Base-by-base conservation (phyloP, 345 rosid species). In the Eucalyptus pauciflora region DNA sequence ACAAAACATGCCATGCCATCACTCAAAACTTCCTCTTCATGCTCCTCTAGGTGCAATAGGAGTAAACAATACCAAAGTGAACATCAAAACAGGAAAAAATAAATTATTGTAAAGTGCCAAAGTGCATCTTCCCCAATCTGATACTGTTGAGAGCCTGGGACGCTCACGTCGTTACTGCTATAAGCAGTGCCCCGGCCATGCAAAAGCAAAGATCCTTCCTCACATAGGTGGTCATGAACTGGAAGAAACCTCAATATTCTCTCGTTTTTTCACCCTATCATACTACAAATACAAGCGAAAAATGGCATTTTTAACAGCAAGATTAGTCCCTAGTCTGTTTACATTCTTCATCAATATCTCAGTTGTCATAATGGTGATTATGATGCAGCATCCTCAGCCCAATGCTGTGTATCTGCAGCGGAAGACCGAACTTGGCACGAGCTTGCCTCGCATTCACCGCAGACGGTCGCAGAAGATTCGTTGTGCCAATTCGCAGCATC, bases 401-500 rank as follows among this genome's bases (percentile, higher is more conserved):
- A 71, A 10, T 71, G 11, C 13, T 37, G 81, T 18, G 46, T 71
- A 10, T 37, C 81, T 71, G 81, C 81, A 37, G 46, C 4, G 15
- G 81, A 71, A 71, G 46, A 18, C 1, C 8, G 3, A 71, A 37
- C 81, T 71, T 37, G 81, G 46, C 10, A 71, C 4, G 0, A 18
- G 25, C 18, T 9, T 3, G 46, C 81, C 25, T 9, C 5, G 14
- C 25, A 37, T 37, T 71, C 7, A 3, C 46, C 4, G 5, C 25
- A 37, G 25, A 10, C 8, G 3, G 25, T 71, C 14, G 14, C 81
- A 71, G 81, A 71, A 71, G 46, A 71, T 71, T 71, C 46, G 0
- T 18, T 71, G 46, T 37, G 46, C 81, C 81, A 71, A 71, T 71
- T 91, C 92, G 25, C 92, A 91, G 86, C 89, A 89, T 49, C 88